These are phyloP conservation scores for Lanmaoa pseudosensibilis DNA, from an alignment of 768 basidiomycete species.

Conservation along the genomic window DNA sequence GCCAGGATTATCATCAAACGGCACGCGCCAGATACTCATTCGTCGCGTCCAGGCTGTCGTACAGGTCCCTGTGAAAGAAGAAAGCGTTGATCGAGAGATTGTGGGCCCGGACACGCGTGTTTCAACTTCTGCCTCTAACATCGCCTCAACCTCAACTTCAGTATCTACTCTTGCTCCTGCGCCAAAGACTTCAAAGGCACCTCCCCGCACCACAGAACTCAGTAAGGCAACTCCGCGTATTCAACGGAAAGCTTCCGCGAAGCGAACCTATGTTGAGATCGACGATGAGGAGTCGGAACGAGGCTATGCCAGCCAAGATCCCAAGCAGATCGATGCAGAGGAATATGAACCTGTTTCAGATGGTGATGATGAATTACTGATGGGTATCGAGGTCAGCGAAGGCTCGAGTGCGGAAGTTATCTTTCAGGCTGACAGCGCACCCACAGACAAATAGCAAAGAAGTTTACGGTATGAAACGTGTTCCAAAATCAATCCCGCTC, in stretches of 20 bases:
- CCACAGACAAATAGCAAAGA: conserved; percentile 44
- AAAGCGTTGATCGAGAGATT: conserved; percentile 49
- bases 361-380: conserved; percentile 62
- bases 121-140: conserved; percentile 16
- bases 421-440: conserved; percentile 1
- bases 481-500: conserved; percentile 1
- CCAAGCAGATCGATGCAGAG: conserved; percentile 11
- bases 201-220: background rate
- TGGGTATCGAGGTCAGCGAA: conserved; percentile 53
- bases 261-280: conserved; percentile 33
- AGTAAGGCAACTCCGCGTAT: conserved; percentile 12
- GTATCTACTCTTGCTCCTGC: conserved; percentile 1
- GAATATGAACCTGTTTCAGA: conserved; percentile 31
- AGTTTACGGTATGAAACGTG: conserved; percentile 34
- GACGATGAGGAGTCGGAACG: conserved; percentile 30
- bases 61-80: conserved; percentile 63
- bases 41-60: conserved; percentile 63
- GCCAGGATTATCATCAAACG: conserved; percentile 8
- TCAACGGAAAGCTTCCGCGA: conserved; percentile 22
- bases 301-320: conserved; percentile 14
- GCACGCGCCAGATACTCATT: conserved; percentile 40
- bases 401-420: background rate
- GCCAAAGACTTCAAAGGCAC: conserved; percentile 13
- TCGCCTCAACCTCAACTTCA: conserved; percentile 16
- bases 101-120: background rate